A percentile compares a stretch with the other conserved stretches of the same genome.
These are phyloP conservation scores for Fusarium secorum DNA, from an alignment of 2,329 filamentous ascomycete genomes.

Conservation along the genomic window DNA sequence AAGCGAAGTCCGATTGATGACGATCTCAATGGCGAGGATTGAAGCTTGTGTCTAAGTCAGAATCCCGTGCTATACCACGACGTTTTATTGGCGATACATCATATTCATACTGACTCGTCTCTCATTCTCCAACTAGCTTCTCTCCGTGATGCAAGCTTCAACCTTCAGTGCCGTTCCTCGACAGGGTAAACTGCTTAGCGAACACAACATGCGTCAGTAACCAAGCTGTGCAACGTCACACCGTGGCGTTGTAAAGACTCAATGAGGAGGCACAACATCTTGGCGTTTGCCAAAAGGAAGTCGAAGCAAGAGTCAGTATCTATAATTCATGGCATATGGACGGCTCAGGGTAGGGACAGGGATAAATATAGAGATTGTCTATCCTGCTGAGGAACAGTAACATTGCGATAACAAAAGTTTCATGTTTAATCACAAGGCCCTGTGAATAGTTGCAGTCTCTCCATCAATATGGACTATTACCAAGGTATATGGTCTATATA, in stretches of 20 bases:
- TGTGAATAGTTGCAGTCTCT: background rate
- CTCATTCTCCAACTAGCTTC: too few relatives aligned
- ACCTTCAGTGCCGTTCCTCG: background rate
- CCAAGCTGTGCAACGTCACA: constrained; percentile 16
- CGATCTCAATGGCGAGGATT: background rate
- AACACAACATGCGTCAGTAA: background rate
- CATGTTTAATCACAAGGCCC: background rate
- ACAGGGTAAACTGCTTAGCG: background rate
- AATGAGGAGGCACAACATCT: background rate
- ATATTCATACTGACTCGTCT: background rate
- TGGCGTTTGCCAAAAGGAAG: background rate
- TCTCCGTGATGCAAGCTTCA: background rate
- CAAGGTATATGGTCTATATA: background rate
- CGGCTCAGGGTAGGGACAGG: constrained; percentile 2
- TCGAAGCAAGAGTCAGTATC: background rate
- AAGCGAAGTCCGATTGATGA: background rate
- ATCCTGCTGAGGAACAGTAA: background rate
- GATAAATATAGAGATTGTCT: background rate
- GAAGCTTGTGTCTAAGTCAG: background rate
- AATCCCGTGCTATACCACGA: background rate
- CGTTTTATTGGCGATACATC: background rate
- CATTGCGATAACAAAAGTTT: constrained; percentile 5
- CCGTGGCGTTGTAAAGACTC: background rate
- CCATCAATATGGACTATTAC: background rate
- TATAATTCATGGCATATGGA: background rate